phyloP scores from a whole-genome alignment of 1,284 basidiomycete species.

The Xerocomus amazonicus region DNA sequence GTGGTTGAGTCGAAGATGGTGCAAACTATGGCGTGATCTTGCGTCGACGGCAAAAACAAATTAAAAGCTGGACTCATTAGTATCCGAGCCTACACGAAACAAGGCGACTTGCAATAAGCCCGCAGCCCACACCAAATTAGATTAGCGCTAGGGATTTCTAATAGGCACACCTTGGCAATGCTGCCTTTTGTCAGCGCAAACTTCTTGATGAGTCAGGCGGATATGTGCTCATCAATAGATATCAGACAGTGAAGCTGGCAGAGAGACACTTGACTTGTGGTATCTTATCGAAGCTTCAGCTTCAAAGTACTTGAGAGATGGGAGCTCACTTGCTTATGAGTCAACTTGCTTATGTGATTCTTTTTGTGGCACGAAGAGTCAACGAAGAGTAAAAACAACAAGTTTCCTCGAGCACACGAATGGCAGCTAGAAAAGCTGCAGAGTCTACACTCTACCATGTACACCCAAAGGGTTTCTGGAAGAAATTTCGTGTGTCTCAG shows the following conservation, averaged over 20 bases:
- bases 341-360: constrained; percentile 26
- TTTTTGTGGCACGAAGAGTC: background rate
- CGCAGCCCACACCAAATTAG: too few relatives aligned
- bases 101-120: background rate
- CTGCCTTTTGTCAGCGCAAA: background rate
- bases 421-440: constrained; percentile 72
- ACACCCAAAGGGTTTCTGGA: constrained; percentile 88
- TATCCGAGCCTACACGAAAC: background rate
- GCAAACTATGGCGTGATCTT: constrained; percentile 34
- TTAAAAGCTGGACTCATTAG: constrained; percentile 4
- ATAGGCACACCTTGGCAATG: background rate
- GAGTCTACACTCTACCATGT: constrained; percentile 88
- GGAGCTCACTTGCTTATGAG: background rate
- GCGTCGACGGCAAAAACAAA: constrained; percentile 16
- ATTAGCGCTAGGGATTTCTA: too few relatives aligned
- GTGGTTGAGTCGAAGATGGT: constrained; percentile 11
- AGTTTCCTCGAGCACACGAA: constrained; percentile 28
- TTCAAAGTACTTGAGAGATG: too few relatives aligned
- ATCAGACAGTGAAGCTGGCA: too few relatives aligned
- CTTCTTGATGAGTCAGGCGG: background rate
- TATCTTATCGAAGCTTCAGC: too few relatives aligned
- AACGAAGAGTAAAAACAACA: too few relatives aligned
- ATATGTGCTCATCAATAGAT: background rate
- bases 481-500: constrained; percentile 75
- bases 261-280: too few relatives aligned